Evolutionary conservation across 1,284 basidiomycete genomes (phyloP).

Genomic region (Boletus semigastroideus): DNA sequence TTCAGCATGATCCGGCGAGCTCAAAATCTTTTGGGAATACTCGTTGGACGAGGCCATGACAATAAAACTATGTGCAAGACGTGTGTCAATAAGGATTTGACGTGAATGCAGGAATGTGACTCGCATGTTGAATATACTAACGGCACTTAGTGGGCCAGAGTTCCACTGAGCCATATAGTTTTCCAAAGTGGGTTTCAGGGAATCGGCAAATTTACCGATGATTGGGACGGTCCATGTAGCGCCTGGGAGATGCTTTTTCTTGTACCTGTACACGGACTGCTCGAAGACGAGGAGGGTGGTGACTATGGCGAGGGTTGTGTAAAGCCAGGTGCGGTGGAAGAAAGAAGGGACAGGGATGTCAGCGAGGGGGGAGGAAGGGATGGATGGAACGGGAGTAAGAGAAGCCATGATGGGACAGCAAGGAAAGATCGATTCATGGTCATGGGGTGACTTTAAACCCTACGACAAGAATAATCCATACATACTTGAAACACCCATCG

Average conservation of each 20-base stretch:
- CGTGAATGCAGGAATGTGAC: constrained; percentile 31
- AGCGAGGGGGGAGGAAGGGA: constrained; percentile 37
- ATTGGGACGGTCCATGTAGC: constrained; percentile 92
- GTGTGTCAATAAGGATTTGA: constrained; percentile 11
- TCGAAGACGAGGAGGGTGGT: constrained; percentile 70
- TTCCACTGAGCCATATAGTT: constrained; percentile 90
- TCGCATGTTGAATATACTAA: constrained; percentile 96
- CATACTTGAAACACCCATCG: too few species aligned
- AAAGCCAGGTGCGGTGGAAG: constrained; percentile 53
- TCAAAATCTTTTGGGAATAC: constrained; percentile 89
- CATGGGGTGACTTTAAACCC: too few species aligned
- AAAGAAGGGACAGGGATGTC: constrained; percentile 50
- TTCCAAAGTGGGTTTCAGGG: constrained; percentile 84
- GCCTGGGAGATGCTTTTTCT: constrained; percentile 87
- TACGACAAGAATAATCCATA: too few species aligned
- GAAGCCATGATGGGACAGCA: constrained; percentile 11
- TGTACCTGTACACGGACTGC: constrained; percentile 83
- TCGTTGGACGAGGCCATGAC: constrained; percentile 94
- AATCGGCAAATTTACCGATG: constrained; percentile 92
- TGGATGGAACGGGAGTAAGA: constrained; percentile 42
- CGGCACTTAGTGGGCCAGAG: constrained; percentile 77
- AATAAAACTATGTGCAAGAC: constrained; percentile 70
- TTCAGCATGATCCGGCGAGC: constrained; percentile 86
- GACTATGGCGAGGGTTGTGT: constrained; percentile 63
- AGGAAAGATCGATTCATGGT: too few species aligned